Evolutionary conservation across 73 alveolate species (phyloP).

Genomic region (Uronychia binucleata): DNA sequence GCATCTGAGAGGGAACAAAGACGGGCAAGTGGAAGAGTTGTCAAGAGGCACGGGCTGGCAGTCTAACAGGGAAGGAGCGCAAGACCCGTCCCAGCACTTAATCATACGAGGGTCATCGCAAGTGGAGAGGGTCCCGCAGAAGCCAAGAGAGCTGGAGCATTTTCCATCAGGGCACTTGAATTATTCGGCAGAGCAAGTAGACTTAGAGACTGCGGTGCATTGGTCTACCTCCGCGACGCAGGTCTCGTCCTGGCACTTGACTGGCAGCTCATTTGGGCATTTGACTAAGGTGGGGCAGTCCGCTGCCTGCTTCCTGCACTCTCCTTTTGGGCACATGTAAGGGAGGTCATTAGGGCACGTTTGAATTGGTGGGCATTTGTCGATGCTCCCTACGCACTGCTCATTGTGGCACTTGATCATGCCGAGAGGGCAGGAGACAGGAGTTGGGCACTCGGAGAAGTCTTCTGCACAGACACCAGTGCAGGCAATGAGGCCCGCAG

Average conservation of each 20-base stretch:
- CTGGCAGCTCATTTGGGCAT: constrained; percentile 56
- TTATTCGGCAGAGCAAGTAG: not conserved
- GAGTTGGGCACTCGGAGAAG: not conserved
- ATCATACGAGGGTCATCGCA: constrained; percentile 39
- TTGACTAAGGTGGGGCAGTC: constrained; percentile 57
- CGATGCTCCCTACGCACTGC: not conserved
- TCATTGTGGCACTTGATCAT: not conserved
- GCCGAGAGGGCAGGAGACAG: not conserved
- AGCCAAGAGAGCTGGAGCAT: constrained; percentile 24
- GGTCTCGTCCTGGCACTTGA: constrained; percentile 59
- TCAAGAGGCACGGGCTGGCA: not conserved
- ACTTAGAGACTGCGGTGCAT: constrained; percentile 10
- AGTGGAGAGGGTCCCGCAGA: constrained; percentile 44
- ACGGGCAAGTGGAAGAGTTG: constrained; percentile 49
- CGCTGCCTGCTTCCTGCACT: constrained; percentile 43
- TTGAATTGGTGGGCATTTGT: not conserved
- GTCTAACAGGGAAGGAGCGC: constrained; percentile 41
- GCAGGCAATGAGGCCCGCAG: not conserved
- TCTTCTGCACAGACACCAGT: not conserved
- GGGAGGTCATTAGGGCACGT: not conserved
- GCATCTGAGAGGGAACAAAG: constrained; percentile 35
- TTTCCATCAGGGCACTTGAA: constrained; percentile 63
- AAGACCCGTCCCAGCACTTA: constrained; percentile 68
- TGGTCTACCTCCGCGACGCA: constrained; percentile 40
- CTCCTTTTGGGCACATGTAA: constrained; percentile 56